A percentile compares a stretch with the other conserved stretches of the same genome.
These are phyloP conservation scores for Pythium phragmitis DNA, from an alignment of 352 stramenopile genomes.

Conservation along the genomic window DNA sequence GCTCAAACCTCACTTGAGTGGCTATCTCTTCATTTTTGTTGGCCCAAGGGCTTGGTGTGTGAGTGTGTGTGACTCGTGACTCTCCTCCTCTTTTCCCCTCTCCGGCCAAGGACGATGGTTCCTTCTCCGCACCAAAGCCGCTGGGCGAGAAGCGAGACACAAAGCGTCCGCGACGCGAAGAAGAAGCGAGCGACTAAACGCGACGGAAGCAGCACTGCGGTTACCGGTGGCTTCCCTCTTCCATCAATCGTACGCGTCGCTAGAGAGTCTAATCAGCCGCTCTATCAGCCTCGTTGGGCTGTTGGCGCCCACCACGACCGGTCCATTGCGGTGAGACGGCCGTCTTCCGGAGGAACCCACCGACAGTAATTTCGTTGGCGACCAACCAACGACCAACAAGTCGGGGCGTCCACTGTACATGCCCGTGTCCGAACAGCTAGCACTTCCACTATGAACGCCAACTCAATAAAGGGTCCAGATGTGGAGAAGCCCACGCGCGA, in stretches of 20 bases:
- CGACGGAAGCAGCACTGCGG: not conserved
- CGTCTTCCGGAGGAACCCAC: too few species aligned
- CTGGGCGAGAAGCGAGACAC: conserved; percentile 15
- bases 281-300: too few species aligned
- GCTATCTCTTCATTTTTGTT: not conserved
- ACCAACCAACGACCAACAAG: not conserved
- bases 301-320: too few species aligned
- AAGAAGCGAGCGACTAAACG: conserved; percentile 18
- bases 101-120: conserved; percentile 4
- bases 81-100: conserved; percentile 1
- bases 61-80: too few species aligned
- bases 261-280: too few species aligned
- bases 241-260: too few species aligned
- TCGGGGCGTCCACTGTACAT: not conserved
- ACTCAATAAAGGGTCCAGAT: conserved; percentile 5
- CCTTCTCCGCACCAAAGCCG: conserved; percentile 9
- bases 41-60: not conserved
- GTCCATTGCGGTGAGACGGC: too few species aligned
- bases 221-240: not conserved
- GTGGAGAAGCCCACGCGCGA: not conserved
- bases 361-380: too few species aligned
- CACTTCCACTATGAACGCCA: not conserved
- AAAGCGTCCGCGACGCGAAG: conserved; percentile 4
- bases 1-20: not conserved
- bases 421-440: not conserved